Base-by-base conservation (phyloP, 208 protist genomes). In the Herpetomonas samuelpessoai region DNA sequence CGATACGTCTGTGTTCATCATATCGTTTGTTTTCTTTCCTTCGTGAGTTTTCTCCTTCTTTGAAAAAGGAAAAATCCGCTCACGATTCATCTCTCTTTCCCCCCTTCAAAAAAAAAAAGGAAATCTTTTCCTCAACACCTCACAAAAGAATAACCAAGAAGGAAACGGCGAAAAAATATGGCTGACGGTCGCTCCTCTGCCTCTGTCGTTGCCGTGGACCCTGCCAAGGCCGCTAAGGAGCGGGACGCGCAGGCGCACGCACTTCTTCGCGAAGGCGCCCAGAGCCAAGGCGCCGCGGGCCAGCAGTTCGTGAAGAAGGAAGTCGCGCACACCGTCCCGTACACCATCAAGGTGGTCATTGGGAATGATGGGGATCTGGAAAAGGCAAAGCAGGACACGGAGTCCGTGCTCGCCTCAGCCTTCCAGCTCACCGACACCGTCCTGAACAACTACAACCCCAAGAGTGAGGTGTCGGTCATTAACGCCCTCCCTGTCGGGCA, bases 381-480 rank as follows among this genome's bases (percentile, higher is more conserved):
- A 7, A 51, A 55, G 28, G 69, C 55, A 14, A 47, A 70, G 63
- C 57, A 60, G 26, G 35, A 50, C 24, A 31, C 63, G 6, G 50
- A 71, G 22, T 50, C 60, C 31, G 55, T 76, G 39, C 70, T 76
- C 22, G 18, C 54, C 31, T 65, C 30, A 24, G 65, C 54, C 30
- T 60, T 67, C 41, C 49, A 66, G 38, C 57, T 71, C 16, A 54
- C 53, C 64, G 73, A 89, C 70, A 79, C 71, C 27, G 68, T 81
- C 10, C 71, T 85, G 35, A 85, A 85, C 54, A 65, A 65, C 68
- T 83, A 76, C 69, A 87, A 87, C 68, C 76, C 72, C 26, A 74
- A 80, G 48, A 87, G 80, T 44, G 80, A 87, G 73, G 56, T 83
- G 28, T 83, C 73, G 9, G 54, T 69, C 47, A 66, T 87, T 59